Percentiles rank a stretch among this genome's conserved stretches.
These are phyloP conservation scores for Leishmania aethiopica DNA, from an alignment of 208 protist genomes.

Conservation along the genomic window DNA sequence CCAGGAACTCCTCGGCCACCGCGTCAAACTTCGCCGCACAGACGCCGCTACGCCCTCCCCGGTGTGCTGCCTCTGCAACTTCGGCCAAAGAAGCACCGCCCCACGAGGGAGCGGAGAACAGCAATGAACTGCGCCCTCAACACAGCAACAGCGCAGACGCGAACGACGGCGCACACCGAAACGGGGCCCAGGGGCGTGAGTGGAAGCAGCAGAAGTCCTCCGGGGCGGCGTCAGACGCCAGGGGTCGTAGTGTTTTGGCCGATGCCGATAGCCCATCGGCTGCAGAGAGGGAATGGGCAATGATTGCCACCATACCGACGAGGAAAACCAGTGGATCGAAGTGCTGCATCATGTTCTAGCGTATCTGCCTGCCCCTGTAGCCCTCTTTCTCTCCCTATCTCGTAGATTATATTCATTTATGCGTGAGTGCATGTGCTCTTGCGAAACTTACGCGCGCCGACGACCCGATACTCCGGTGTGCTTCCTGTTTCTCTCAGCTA, in stretches of 20 bases:
- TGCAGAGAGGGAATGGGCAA: not conserved
- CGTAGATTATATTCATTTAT: slow-evolving; percentile 1
- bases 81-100: not conserved
- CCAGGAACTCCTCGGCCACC: not conserved
- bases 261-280: not conserved
- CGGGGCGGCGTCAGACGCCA: not conserved
- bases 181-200: no score
- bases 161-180: not conserved
- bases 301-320: not conserved
- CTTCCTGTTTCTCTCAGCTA: not conserved
- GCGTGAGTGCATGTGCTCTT: not conserved
- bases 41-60: not conserved
- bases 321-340: slow-evolving; percentile 9
- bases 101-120: not conserved
- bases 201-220: not conserved
- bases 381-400: not conserved
- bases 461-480: not conserved
- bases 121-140: not conserved
- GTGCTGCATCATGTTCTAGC: slow-evolving; percentile 27
- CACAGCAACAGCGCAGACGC: not conserved
- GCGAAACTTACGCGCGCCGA: not conserved
- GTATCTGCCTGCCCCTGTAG: not conserved
- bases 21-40: not conserved
- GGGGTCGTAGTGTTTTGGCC: not conserved
- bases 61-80: not conserved